phyloP scores from a whole-genome alignment of 148 eudicot genomes.

The Cornus suecica region DNA sequence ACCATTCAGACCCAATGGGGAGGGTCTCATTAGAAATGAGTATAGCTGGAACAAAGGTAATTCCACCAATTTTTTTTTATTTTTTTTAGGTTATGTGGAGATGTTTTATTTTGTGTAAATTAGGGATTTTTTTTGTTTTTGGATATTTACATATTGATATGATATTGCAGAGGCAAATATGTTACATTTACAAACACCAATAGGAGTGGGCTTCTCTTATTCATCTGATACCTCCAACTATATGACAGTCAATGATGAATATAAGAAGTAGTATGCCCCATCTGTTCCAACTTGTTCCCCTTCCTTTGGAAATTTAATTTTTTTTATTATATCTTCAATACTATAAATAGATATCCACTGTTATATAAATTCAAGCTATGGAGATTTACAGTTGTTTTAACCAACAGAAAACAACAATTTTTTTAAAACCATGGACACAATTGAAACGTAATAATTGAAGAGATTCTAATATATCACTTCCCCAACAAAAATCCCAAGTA shows the following conservation, averaged over 20 bases:
- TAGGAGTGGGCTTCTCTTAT: conserved; percentile 96
- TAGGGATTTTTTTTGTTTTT: too few relatives aligned
- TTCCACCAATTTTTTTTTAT: conserved; percentile 4
- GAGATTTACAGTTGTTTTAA: too few relatives aligned
- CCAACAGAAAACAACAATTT: too few relatives aligned
- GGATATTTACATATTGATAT: conserved; percentile 1
- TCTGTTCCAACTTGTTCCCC: not conserved
- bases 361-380: too few relatives aligned
- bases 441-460: too few relatives aligned
- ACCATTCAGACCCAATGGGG: conserved; percentile 88
- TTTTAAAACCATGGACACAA: too few relatives aligned
- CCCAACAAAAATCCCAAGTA: too few relatives aligned
- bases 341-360: too few relatives aligned
- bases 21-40: conserved; percentile 64
- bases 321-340: too few relatives aligned
- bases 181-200: conserved; percentile 84
- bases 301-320: not conserved
- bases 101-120: not conserved
- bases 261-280: conserved; percentile 61
- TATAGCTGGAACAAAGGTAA: conserved; percentile 94
- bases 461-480: too few relatives aligned
- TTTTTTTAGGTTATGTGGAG: conserved; percentile 1
- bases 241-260: conserved; percentile 66
- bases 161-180: conserved; percentile 83
- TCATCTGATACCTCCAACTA: conserved; percentile 60